Conservation (phyloP, 1,139 yeast genomes). For the Pichia sp. region DNA sequence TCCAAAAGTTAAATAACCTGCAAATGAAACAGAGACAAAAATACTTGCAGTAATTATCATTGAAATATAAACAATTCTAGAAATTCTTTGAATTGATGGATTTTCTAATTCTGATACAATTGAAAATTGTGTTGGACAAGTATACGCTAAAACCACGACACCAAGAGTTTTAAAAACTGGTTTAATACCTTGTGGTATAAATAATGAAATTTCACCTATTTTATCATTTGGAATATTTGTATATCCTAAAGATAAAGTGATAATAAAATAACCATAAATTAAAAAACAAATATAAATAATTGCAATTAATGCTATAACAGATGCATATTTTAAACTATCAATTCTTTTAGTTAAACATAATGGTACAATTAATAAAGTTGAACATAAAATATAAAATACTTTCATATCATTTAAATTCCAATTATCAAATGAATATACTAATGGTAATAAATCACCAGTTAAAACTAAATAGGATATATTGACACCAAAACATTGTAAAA, state of each 20-base stretch:
- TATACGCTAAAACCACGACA: slow-evolving; percentile 88
- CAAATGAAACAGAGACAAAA: slow-evolving; percentile 62
- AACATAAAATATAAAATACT: slow-evolving; percentile 60
- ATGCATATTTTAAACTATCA: slow-evolving; percentile 82
- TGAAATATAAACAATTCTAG: slow-evolving; percentile 49
- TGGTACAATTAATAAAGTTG: slow-evolving; percentile 64
- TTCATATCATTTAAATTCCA: slow-evolving; percentile 30
- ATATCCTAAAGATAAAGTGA: slow-evolving; percentile 23
- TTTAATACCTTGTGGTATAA: slow-evolving; percentile 49
- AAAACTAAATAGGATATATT: slow-evolving; percentile 83
- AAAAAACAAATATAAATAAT: slow-evolving; percentile 73
- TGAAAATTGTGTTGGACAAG: slow-evolving; percentile 92
- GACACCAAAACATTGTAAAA: slow-evolving; percentile 75
- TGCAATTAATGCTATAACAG: slow-evolving; percentile 75
- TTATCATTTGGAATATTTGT: slow-evolving; percentile 23
- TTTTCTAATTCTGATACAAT: slow-evolving; percentile 74
- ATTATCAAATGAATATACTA: slow-evolving; percentile 31
- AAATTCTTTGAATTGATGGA: slow-evolving; percentile 45
- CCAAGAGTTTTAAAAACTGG: slow-evolving; percentile 76
- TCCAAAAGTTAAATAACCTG: slow-evolving; percentile 88
- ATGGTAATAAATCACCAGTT: slow-evolving; percentile 85
- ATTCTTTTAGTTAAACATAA: slow-evolving; percentile 65
- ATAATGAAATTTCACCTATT: slow-evolving; percentile 49
- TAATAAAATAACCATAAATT: slow-evolving; percentile 58
- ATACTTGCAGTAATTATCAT: slow-evolving; percentile 54